Evolutionary conservation across 495 filamentous ascomycete species (phyloP), one percentile per base, ranked within the genome.

Genomic region (Xylaria bambusicola): DNA sequence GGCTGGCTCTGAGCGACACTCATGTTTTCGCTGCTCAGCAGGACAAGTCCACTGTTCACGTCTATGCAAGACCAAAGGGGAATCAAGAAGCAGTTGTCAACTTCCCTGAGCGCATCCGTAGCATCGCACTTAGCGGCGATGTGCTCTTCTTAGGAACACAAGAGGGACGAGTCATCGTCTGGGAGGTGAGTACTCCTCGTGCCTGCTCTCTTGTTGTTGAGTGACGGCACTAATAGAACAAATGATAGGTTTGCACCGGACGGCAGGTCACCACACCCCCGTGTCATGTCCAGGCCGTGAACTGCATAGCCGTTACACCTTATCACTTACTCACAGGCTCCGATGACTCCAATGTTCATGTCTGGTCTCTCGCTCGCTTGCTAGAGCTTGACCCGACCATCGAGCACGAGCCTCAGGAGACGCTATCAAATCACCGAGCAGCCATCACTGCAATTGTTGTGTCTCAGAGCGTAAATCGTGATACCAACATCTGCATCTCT

Each of bases 11-110:
- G 58, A 97, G 83, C 68, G 79, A 85, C 38, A 86, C 87, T 20
- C 94, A 98, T 69, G 81, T 98, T 33, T 98, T 95, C 66, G 86
- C 93, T 2, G 93, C 89, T 7, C 94, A 98, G 68, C 82, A 84
- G 13, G 92, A 91, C 36, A 98, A 97, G 72, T 91, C 92, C 1
- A 87, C 95, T 27, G 80, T 98, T 6, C 91, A 97, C 75, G 89
- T 98, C 52, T 98, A 97, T 69, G 90, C 83, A 52, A 82, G 92
- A 48, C 80, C 87, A 54, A 89, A 88, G 46, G 89, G 89, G 15
- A 94, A 88, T 62, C 89, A 95, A 67, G 93, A 97, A 73, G 88
- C 90, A 6, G 79, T 89, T 20, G 84, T 96, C 9, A 88, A 91
- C 2, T 96, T 97, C 60, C 86, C 84, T 6, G 93, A 96, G 74